A percentile compares a stretch with the other conserved stretches of the same genome.
Evolutionary conservation across 176 grass and related monocot genomes (phyloP).

Genomic region (Thalia dealbata): DNA sequence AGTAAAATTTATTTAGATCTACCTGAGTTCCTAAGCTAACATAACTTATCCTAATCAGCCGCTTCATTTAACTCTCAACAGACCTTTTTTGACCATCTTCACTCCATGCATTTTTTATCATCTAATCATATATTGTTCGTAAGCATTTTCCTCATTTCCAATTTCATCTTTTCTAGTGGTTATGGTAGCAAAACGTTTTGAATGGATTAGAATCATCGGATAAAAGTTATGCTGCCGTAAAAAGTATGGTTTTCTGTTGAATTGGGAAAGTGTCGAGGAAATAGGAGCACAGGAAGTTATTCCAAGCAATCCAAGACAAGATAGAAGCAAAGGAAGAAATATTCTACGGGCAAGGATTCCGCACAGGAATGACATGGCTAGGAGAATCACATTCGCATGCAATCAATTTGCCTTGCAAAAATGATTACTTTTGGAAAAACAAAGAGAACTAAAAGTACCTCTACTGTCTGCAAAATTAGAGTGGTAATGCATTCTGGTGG

Average conservation of each 20-base stretch:
- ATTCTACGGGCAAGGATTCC: not conserved
- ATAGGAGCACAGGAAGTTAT: not conserved
- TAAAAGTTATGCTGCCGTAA: not conserved
- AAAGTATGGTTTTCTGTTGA: not conserved
- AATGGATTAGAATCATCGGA: not conserved
- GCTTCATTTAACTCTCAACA: too few relatives aligned
- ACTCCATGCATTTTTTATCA: too few relatives aligned
- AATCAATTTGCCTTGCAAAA: not conserved
- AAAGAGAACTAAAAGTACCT: conserved; percentile 37
- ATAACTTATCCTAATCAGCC: too few relatives aligned
- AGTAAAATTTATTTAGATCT: too few relatives aligned
- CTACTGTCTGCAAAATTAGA: conserved; percentile 82
- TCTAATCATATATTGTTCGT: too few relatives aligned
- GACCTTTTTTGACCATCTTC: too few relatives aligned
- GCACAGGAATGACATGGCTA: not conserved
- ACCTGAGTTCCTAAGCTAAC: too few relatives aligned
- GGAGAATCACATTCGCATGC: not conserved
- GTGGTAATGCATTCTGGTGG: conserved; percentile 96
- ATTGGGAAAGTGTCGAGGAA: not conserved
- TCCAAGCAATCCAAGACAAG: not conserved
- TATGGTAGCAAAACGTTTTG: too few relatives aligned
- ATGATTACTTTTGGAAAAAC: not conserved
- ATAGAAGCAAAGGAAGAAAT: not conserved
- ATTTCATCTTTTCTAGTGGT: too few relatives aligned
- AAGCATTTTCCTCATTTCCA: too few relatives aligned